A percentile compares a stretch with the other conserved stretches of the same genome.
Conservation (phyloP, 2,329 filamentous ascomycete genomes). For the Cladobotryum mycophilum region DNA sequence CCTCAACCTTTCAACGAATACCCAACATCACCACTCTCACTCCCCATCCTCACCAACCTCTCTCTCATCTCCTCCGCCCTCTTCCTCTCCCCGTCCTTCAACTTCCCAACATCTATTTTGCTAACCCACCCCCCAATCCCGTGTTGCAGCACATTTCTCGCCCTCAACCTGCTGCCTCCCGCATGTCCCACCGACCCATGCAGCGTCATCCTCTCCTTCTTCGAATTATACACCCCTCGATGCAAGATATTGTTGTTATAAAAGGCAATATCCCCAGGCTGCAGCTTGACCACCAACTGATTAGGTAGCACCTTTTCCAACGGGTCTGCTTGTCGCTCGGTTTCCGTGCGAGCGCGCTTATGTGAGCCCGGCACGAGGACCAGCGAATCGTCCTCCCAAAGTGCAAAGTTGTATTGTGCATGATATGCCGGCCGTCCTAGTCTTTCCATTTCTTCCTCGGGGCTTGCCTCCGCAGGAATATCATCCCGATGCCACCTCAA, state of each 20-base stretch:
- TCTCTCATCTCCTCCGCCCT: constrained; percentile 59
- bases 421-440: constrained; percentile 60
- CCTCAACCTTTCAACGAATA: constrained; percentile 52
- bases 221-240: constrained; percentile 56
- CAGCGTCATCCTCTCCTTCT: constrained; percentile 60
- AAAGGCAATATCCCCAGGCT: constrained; percentile 74
- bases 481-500: constrained; percentile 85
- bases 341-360: constrained; percentile 59
- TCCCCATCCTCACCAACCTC: constrained; percentile 56
- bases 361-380: constrained; percentile 76
- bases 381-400: constrained; percentile 68
- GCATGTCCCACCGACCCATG: constrained; percentile 65
- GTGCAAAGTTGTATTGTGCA: constrained; percentile 81
- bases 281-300: constrained; percentile 59
- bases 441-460: constrained; percentile 60
- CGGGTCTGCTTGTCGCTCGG: constrained; percentile 61
- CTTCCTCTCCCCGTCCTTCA: constrained; percentile 37
- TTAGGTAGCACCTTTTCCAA: constrained; percentile 56
- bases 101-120: constrained; percentile 46
- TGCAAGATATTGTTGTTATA: constrained; percentile 89
- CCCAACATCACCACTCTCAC: constrained; percentile 54
- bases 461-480: constrained; percentile 57
- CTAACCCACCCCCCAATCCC: constrained; percentile 63
- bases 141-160: constrained; percentile 70
- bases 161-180: constrained; percentile 47